Percentiles rank a stretch among this genome's conserved stretches.
phyloP scores from a whole-genome alignment of 2,329 filamentous ascomycete species.

The Orbilia javanica region DNA sequence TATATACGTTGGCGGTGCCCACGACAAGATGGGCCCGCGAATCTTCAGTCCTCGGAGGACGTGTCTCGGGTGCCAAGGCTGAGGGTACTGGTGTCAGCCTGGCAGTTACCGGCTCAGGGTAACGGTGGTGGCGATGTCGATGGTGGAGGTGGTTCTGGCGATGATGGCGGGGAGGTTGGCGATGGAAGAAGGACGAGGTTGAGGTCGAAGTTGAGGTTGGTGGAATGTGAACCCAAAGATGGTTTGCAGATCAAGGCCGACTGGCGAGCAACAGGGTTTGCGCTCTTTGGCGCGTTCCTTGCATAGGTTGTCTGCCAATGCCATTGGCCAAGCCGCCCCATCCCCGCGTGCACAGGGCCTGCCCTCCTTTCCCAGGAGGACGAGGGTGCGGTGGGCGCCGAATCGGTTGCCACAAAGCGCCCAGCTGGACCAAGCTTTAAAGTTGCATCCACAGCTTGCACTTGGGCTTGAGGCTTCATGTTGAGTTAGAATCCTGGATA shows the following conservation, averaged over 20 bases:
- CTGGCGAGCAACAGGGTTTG: constrained; percentile 21
- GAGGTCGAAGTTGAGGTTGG: constrained; percentile 13
- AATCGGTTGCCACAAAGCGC: constrained; percentile 3
- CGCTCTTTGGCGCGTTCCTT: constrained; percentile 47
- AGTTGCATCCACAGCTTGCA: background rate
- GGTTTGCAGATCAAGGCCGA: constrained; percentile 19
- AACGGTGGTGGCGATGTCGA: background rate
- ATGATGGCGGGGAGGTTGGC: background rate
- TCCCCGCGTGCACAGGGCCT: background rate
- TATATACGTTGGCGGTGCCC: background rate
- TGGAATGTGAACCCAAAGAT: constrained; percentile 24
- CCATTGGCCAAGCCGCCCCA: constrained; percentile 35
- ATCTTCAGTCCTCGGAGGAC: background rate
- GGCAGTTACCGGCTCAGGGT: background rate
- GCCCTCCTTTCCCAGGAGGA: too few species aligned
- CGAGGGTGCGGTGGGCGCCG: background rate
- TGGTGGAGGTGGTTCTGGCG: background rate
- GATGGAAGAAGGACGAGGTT: background rate
- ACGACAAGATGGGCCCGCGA: background rate
- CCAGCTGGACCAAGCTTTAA: background rate
- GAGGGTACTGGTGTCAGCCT: too few species aligned
- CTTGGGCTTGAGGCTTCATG: background rate
- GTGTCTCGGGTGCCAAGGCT: background rate
- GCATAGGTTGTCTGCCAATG: constrained; percentile 39
- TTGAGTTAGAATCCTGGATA: background rate